Evolutionary conservation across 768 basidiomycete species (phyloP), one percentile per base, ranked within the genome.

Genomic region (Grammothele lineata): DNA sequence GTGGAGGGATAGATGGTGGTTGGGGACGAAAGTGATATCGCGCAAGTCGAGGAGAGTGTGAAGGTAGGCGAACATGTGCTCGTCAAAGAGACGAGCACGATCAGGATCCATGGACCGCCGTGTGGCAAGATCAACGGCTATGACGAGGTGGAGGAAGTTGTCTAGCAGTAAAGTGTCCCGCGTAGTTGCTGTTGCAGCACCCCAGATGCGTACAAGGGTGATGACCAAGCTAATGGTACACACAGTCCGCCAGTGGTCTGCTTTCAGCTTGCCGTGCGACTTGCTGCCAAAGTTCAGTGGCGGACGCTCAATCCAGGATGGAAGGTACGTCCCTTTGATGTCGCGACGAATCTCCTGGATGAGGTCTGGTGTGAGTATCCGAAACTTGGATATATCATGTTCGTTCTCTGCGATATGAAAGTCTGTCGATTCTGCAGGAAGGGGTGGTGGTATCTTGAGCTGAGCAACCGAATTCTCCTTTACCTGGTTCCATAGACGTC

Each of bases 181-280:
- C 5, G 51, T 25, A 21, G 47, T 41, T 0, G 61, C 55, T 9
- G 45, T 14, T 5, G 32, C 4, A 1, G 57, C n/a, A n/a, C n/a
- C 53, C 71, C 70, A 73, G 1, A 70, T 44, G 5, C 67, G 58
- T 15, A 68, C 61, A 6, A 72, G 53, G 3, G 67, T 68, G 38
- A 70, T 58, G 2, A 62, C 57, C 0, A 71, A 44, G 42, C 67
- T 59, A 21, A 71, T 57, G 0, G 60, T 58, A 22, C 66, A 62
- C 2, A 69, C 45, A 0, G 59, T 60, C 11, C 60, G 56, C 72
- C 71, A 75, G 18, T 54, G 41, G 37, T 58, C 58, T 0, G 61
- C 61, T 12, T 50, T 61, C 15, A 57, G 51, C 17, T 50, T 59
- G 5, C 61, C 61, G 5, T 43, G 50, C 0, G 19, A 22, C 0